Percentiles rank a stretch among this genome's conserved stretches.
phyloP scores from a whole-genome alignment of 495 filamentous ascomycete genomes.

The Immersiella caudata region DNA sequence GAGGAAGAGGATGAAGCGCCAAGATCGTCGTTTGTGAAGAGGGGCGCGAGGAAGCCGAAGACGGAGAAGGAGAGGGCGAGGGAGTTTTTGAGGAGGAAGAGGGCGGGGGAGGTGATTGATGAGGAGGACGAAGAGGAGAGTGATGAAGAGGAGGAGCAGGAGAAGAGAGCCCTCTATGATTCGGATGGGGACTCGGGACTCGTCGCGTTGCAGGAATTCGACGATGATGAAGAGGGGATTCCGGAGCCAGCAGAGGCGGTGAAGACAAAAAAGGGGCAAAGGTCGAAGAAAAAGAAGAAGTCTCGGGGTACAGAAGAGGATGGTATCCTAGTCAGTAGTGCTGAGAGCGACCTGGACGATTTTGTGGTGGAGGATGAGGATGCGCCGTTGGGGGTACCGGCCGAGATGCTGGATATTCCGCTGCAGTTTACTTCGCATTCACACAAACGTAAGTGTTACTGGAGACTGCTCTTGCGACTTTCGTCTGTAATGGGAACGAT shows the following conservation, averaged over 20 bases:
- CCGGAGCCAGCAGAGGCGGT: slow-evolving; percentile 24
- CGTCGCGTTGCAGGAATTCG: slow-evolving; percentile 46
- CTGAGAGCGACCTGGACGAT: slow-evolving; percentile 67
- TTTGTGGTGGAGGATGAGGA: slow-evolving; percentile 66
- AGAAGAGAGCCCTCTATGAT: slow-evolving; percentile 45
- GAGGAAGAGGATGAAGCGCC: slow-evolving; percentile 17
- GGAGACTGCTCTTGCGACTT: no score
- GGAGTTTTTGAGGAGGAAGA: slow-evolving; percentile 37
- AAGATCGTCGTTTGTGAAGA: background rate
- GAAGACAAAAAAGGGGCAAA: slow-evolving; percentile 23
- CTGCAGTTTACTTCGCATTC: slow-evolving; percentile 69
- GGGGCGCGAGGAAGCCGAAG: slow-evolving; percentile 19
- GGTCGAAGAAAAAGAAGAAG: slow-evolving; percentile 20
- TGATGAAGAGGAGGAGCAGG: slow-evolving; percentile 34
- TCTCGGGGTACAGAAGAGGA: background rate
- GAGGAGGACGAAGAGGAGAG: slow-evolving; percentile 40
- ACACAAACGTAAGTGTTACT: slow-evolving; percentile 49
- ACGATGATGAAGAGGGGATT: slow-evolving; percentile 48
- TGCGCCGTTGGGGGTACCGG: slow-evolving; percentile 65
- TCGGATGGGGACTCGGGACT: slow-evolving; percentile 39
- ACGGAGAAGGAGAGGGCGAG: slow-evolving; percentile 35
- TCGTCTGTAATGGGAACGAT: background rate
- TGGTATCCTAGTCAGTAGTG: slow-evolving; percentile 41
- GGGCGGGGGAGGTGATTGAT: slow-evolving; percentile 58
- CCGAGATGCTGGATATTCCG: slow-evolving; percentile 57